Evolutionary conservation across 1,284 basidiomycete genomes (phyloP).

Genomic region (Microbotryum violaceum): DNA sequence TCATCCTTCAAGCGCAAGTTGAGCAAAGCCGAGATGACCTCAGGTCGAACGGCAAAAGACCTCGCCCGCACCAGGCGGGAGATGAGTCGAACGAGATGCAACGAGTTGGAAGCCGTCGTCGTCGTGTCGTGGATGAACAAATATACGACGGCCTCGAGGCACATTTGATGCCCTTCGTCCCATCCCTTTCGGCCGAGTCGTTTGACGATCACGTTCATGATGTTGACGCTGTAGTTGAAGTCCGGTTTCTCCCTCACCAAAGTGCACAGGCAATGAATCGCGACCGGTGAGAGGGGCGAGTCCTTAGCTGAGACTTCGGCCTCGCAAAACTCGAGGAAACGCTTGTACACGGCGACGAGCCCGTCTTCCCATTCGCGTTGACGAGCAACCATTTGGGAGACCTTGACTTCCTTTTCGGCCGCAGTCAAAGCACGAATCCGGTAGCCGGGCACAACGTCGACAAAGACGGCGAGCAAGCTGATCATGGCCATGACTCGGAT

Average conservation of each 20-base stretch:
- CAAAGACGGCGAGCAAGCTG: constrained; percentile 88
- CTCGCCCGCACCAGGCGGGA: constrained; percentile 96
- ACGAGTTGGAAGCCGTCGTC: constrained; percentile 51
- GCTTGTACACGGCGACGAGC: constrained; percentile 81
- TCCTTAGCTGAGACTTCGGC: constrained; percentile 63
- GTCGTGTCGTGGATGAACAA: constrained; percentile 73
- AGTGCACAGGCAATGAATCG: constrained; percentile 79
- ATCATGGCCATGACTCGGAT: constrained; percentile 83
- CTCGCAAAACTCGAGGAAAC: constrained; percentile 78
- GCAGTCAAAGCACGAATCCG: constrained; percentile 81
- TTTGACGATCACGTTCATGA: constrained; percentile 79
- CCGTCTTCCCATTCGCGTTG: constrained; percentile 95
- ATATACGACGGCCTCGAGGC: constrained; percentile 66
- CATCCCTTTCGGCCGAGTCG: constrained; percentile 76
- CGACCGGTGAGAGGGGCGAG: constrained; percentile 60
- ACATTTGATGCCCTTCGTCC: constrained; percentile 67
- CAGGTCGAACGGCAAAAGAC: constrained; percentile 79
- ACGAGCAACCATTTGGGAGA: constrained; percentile 82
- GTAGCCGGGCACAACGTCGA: constrained; percentile 78
- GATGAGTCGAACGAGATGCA: constrained; percentile 82
- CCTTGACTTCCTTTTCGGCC: constrained; percentile 83
- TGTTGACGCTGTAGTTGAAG: constrained; percentile 94
- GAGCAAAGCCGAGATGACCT: constrained; percentile 76
- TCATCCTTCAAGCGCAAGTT: constrained; percentile 83
- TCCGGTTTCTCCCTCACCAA: constrained; percentile 76